A percentile compares a stretch with the other conserved stretches of the same genome.
These are phyloP conservation scores for Gomphus bonarii DNA, from an alignment of 1,284 basidiomycete genomes.

Conservation along the genomic window DNA sequence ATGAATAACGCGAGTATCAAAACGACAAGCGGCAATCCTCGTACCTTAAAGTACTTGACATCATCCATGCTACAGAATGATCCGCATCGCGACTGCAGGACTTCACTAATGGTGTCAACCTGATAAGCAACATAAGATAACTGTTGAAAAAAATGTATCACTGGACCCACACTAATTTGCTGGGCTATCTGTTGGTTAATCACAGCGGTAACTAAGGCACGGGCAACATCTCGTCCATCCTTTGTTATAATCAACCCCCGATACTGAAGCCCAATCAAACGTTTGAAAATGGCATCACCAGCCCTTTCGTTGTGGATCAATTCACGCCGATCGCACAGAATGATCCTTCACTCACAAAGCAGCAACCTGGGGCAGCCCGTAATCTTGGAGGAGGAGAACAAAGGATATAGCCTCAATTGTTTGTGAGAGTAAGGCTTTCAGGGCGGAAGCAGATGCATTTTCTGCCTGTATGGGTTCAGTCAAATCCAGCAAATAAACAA, in stretches of 20 bases:
- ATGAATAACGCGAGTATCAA: not conserved
- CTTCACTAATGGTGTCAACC: constrained; percentile 94
- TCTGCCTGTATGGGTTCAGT: constrained; percentile 45
- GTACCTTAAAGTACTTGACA: constrained; percentile 92
- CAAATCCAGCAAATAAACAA: not conserved
- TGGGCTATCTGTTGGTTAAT: constrained; percentile 98
- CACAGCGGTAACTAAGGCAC: constrained; percentile 86
- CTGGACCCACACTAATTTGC: constrained; percentile 72
- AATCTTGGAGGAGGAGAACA: constrained; percentile 84
- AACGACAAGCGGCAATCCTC: not conserved
- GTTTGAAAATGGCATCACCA: constrained; percentile 55
- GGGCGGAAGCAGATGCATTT: constrained; percentile 65
- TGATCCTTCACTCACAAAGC: constrained; percentile 44
- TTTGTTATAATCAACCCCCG: constrained; percentile 78
- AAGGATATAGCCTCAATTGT: constrained; percentile 92
- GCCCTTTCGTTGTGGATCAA: constrained; percentile 35
- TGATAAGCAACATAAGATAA: constrained; percentile 22
- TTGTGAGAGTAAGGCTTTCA: constrained; percentile 67
- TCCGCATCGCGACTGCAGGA: constrained; percentile 89
- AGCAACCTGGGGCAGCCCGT: constrained; percentile 81
- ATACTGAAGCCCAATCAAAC: constrained; percentile 52
- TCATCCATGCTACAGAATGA: constrained; percentile 98
- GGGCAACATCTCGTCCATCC: constrained; percentile 74
- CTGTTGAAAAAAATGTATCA: not conserved
- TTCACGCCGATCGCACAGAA: not conserved